Evolutionary conservation across 345 rosid genomes (phyloP), one percentile per base, ranked within the genome.

Genomic region (Moricandia moricandioides): DNA sequence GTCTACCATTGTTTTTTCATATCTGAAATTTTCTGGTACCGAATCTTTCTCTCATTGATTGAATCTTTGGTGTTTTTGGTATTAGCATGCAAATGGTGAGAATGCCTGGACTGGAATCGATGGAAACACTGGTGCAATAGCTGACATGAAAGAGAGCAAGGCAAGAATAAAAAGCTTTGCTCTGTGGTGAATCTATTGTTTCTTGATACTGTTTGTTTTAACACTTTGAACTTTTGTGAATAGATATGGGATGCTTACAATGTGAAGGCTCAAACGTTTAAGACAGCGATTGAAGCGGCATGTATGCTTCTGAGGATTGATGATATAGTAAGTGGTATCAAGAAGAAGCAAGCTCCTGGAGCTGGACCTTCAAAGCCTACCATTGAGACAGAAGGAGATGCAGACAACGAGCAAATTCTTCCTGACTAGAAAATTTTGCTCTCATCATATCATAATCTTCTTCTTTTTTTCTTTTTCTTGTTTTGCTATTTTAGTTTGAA

Each of bases 241-340:
- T 87, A 91, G 98, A 90, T 94, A 35, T 91, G 97, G 98, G 96
- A 94, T 80, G 87, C 98, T 3, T 94, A 89, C 87, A 94, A 88
- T 29, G 98, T 94, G 82, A 94, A 94, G 79, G 95, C 92, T 0
- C 97, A 94, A 77, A 90, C 96, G 49, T 94, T 90, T 73, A 94
- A 94, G 77, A 92, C 99, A 13, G 93, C 99, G 30, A 94, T 91
- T 24, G 99, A 94, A 83, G 89, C 96, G 0, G 92, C 97, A 0
- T 91, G 91, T 83, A 88, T 94, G 99, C 97, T 94, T 72, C 74
- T 94, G 37, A 82, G 99, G 76, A 94, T 91, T 30, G 97, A 94
- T 33, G 97, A 94, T 85, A 94, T 92, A 70, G 97, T 94, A 24
- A 94, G 99, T 67, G 99, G 99, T 47, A 88, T 95, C 75, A 92